Evolutionary conservation across 371 early-diverging fungal genomes (phyloP).

Genomic region (Dipsacomyces acuminosporus): DNA sequence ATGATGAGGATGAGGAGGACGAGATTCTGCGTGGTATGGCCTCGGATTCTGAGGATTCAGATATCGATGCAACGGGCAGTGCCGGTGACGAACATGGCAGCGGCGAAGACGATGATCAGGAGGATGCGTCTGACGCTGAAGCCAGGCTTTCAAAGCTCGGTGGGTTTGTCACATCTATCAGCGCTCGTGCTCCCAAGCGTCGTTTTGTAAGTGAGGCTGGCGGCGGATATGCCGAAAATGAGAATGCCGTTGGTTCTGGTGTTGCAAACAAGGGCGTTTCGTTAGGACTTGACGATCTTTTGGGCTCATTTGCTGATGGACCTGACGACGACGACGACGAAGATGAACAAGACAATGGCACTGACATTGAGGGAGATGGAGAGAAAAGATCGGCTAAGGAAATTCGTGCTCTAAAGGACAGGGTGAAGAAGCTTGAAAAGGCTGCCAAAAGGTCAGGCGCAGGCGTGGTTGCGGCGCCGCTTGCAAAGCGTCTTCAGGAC

Average conservation of each 20-base stretch:
- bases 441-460: slow-evolving; percentile 47
- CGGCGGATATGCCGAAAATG: slow-evolving; percentile 27
- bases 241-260: slow-evolving; percentile 31
- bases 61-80: slow-evolving; percentile 28
- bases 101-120: slow-evolving; percentile 43
- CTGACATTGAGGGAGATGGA: slow-evolving; percentile 41
- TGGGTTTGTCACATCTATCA: slow-evolving; percentile 39
- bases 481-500: slow-evolving; percentile 78
- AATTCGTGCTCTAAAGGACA: slow-evolving; percentile 29
- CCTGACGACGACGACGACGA: slow-evolving; percentile 57
- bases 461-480: slow-evolving; percentile 67
- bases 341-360: no score
- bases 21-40: slow-evolving; percentile 7
- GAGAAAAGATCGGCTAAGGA: slow-evolving; percentile 50
- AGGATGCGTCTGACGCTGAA: slow-evolving; percentile 7
- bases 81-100: slow-evolving; percentile 49
- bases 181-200: slow-evolving; percentile 36
- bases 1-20: slow-evolving; percentile 45
- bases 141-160: slow-evolving; percentile 36
- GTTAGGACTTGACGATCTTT: slow-evolving; percentile 68
- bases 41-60: no score
- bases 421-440: slow-evolving; percentile 19
- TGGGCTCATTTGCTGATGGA: slow-evolving; percentile 61
- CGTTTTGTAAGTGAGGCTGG: slow-evolving; percentile 36
- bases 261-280: slow-evolving; percentile 47